phyloP scores from a whole-genome alignment of 2,329 filamentous ascomycete species.

The Torrubiella hemipterigena region DNA sequence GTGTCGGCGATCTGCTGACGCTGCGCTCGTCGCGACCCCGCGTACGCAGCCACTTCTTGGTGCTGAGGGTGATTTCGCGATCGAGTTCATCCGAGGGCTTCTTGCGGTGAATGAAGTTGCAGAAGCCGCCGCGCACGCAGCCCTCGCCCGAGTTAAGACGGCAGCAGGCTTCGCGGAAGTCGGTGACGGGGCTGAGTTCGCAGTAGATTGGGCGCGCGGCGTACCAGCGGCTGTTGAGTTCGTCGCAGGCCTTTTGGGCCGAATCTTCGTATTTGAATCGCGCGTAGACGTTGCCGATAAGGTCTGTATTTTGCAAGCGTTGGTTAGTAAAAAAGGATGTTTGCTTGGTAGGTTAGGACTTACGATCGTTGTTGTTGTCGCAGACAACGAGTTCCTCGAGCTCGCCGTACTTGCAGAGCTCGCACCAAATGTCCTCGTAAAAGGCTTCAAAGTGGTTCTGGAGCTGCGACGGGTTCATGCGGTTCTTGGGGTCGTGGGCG shows the following conservation, averaged over 20 bases:
- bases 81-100: slow-evolving; percentile 85
- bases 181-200: slow-evolving; percentile 91
- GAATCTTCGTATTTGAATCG: slow-evolving; percentile 99
- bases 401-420: slow-evolving; percentile 98
- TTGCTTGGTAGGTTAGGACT: slow-evolving; percentile 22
- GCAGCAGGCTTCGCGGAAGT: slow-evolving; percentile 96
- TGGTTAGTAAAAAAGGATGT: not conserved
- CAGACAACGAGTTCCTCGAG: slow-evolving; percentile 96
- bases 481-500: slow-evolving; percentile 89
- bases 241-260: slow-evolving; percentile 86
- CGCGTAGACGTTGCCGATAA: slow-evolving; percentile 98
- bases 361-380: slow-evolving; percentile 98
- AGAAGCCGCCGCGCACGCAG: slow-evolving; percentile 91
- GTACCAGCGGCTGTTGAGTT: slow-evolving; percentile 92
- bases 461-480: slow-evolving; percentile 91
- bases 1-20: slow-evolving; percentile 70
- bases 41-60: slow-evolving; percentile 91
- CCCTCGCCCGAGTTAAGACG: slow-evolving; percentile 89
- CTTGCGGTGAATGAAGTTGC: slow-evolving; percentile 98
- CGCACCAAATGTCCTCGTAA: slow-evolving; percentile 99
- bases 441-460: slow-evolving; percentile 99
- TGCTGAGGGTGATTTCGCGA: slow-evolving; percentile 71
- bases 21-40: slow-evolving; percentile 77
- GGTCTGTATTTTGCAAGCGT: slow-evolving; percentile 37
- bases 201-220: slow-evolving; percentile 95